phyloP scores from a whole-genome alignment of 179 eudicot species.

The Dionaea muscipula region DNA sequence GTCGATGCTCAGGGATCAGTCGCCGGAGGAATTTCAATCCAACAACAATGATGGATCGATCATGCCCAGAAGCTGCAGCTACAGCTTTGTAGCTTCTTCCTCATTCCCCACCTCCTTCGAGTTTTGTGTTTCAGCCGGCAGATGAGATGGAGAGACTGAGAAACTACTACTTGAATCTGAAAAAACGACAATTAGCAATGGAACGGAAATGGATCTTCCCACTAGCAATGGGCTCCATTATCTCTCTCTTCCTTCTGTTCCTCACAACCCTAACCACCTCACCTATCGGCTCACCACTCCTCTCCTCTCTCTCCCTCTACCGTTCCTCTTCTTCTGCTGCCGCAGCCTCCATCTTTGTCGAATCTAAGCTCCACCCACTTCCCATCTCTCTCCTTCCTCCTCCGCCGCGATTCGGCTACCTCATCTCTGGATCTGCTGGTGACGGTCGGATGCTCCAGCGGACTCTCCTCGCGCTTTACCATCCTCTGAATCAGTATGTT shows the following conservation, averaged over 20 bases:
- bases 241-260: conserved; percentile 52
- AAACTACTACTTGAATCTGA: conserved; percentile 38
- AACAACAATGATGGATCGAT: too few species aligned
- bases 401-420: conserved; percentile 55
- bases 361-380: conserved; percentile 52
- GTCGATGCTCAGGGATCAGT: too few species aligned
- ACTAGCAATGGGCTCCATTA: conserved; percentile 38
- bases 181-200: conserved; percentile 25
- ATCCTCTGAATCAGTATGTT: conserved; percentile 67
- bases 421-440: conserved; percentile 58
- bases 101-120: too few species aligned
- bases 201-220: conserved; percentile 67
- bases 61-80: too few species aligned
- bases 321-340: conserved; percentile 17
- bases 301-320: conserved; percentile 18
- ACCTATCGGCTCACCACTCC: conserved; percentile 24
- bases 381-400: conserved; percentile 29
- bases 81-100: too few species aligned
- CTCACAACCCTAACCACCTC: conserved; percentile 49
- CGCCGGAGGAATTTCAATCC: too few species aligned
- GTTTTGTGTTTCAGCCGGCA: conserved; percentile 25
- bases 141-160: conserved; percentile 39
- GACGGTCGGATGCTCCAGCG: conserved; percentile 48
- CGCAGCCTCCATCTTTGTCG: conserved; percentile 45
- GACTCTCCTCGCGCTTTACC: conserved; percentile 55